Base-by-base conservation (phyloP, 192 early-diverging fungal genomes). In the Backusella sp. region DNA sequence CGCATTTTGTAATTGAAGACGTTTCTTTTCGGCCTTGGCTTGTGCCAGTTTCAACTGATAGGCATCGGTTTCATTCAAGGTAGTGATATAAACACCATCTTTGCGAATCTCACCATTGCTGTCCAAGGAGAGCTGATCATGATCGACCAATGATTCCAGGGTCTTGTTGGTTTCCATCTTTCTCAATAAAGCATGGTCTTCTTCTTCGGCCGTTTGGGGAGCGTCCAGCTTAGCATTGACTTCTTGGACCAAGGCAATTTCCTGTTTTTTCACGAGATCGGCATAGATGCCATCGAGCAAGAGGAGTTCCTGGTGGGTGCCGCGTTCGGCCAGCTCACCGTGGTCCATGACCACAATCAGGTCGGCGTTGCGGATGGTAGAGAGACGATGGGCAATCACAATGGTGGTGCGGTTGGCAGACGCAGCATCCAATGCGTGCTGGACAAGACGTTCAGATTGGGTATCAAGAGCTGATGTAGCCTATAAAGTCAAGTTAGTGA, bases 271-370 rank as follows among this genome's bases (percentile, higher is more conserved):
- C 17, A 68, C 92, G 23, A 94, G 86, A 36, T 86, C 83, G 11
- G 73, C 73, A 83, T 94, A 93, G 39, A 90, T 79, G 28, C 92
- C 92, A 30, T 81, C 77, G 15, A 82, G 84, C 12, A 73, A 71
- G 26, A 96, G 68, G 53, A 98, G 84, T 77, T 95, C 86, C 36
- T 88, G 83, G 80, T 96, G 95, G 37, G 82, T 88, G n/a, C 97
- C 97, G 23, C 82, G 73, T 82, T 96, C 93, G 4, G 87, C 83
- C 62, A 94, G 77, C 6, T 77, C 72, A 44, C 93, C 93, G 69
- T 89, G 66, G 81, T 88, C 79, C 70, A 96, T 88, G 12, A 96
- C 95, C 21, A 92, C 88, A 76, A 98, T 98, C 34, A 90, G 59
- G 79, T 96, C 91, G 12, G 94, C 90, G 70, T 94, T 89, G 44